Evolutionary conservation across 768 basidiomycete species (phyloP).

Genomic region (Gymnopilus dilepis): DNA sequence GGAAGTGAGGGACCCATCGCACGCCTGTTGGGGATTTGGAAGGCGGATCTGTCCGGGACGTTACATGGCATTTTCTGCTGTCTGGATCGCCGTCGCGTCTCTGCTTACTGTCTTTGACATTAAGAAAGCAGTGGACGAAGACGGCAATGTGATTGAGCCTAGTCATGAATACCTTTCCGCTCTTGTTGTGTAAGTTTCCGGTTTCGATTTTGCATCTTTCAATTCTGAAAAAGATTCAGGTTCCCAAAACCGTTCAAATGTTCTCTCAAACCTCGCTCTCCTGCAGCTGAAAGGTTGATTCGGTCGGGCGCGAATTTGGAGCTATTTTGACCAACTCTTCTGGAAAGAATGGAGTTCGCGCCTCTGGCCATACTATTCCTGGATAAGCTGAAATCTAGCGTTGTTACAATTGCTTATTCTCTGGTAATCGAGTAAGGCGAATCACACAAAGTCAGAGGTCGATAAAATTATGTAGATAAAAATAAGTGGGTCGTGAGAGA

Average conservation of each 20-base stretch:
- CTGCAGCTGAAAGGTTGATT: constrained; percentile 22
- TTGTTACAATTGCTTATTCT: too few relatives aligned
- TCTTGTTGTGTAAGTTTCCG: constrained; percentile 23
- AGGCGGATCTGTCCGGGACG: constrained; percentile 33
- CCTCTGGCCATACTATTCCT: too few relatives aligned
- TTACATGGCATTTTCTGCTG: constrained; percentile 28
- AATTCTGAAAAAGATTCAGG: not conserved
- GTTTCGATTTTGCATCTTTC: not conserved
- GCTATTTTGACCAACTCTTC: not conserved
- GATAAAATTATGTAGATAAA: too few relatives aligned
- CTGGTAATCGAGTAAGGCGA: too few relatives aligned
- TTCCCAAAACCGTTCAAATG: constrained; percentile 26
- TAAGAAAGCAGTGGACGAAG: constrained; percentile 27
- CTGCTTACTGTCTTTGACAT: constrained; percentile 29
- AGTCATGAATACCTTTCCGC: constrained; percentile 22
- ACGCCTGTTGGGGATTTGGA: constrained; percentile 40
- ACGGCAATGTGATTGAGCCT: constrained; percentile 21
- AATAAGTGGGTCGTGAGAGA: too few relatives aligned
- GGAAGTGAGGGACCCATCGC: constrained; percentile 29
- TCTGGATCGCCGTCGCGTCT: constrained; percentile 32
- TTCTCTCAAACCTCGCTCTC: constrained; percentile 25
- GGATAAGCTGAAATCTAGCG: too few relatives aligned
- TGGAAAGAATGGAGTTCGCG: not conserved
- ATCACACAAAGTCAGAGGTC: too few relatives aligned
- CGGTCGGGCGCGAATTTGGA: constrained; percentile 16